Evolutionary conservation across 2,329 filamentous ascomycete species (phyloP).

Genomic region (Trichophyton equinum): DNA sequence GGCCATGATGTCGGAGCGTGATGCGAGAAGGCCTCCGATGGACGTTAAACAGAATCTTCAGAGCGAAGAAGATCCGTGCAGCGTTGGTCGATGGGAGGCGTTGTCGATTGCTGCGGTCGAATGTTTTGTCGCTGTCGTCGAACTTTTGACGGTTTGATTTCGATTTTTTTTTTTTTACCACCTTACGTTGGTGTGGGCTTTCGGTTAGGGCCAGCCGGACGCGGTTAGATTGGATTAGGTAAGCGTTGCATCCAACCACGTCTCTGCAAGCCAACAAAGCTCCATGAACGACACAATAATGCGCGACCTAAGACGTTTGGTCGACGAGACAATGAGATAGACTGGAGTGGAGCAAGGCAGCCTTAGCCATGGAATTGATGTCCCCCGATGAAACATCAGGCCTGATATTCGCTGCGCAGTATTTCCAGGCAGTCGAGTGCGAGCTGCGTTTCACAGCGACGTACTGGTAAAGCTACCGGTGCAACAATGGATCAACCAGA

Average conservation of each 20-base stretch:
- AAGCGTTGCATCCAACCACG: background rate
- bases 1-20: conserved; percentile 63
- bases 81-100: conserved; percentile 16
- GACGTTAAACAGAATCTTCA: conserved; percentile 18
- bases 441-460: conserved; percentile 49
- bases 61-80: conserved; percentile 14
- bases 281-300: background rate
- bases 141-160: conserved; percentile 22
- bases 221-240: background rate
- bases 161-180: conserved; percentile 31
- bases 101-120: conserved; percentile 20
- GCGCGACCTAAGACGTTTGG: background rate
- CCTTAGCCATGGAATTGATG: background rate
- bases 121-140: conserved; percentile 10
- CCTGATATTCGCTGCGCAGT: conserved; percentile 50
- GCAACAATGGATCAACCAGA: conserved; percentile 54
- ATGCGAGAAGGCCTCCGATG: conserved; percentile 17
- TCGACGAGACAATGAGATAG: background rate
- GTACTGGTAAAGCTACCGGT: conserved; percentile 48
- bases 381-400: background rate
- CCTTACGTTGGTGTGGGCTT: conserved; percentile 24
- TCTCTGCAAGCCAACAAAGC: background rate
- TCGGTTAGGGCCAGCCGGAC: conserved; percentile 28
- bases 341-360: background rate
- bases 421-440: conserved; percentile 60